Evolutionary conservation across 495 filamentous ascomycete genomes (phyloP), one percentile per base, ranked within the genome.

Genomic region (Xylaria sp.): DNA sequence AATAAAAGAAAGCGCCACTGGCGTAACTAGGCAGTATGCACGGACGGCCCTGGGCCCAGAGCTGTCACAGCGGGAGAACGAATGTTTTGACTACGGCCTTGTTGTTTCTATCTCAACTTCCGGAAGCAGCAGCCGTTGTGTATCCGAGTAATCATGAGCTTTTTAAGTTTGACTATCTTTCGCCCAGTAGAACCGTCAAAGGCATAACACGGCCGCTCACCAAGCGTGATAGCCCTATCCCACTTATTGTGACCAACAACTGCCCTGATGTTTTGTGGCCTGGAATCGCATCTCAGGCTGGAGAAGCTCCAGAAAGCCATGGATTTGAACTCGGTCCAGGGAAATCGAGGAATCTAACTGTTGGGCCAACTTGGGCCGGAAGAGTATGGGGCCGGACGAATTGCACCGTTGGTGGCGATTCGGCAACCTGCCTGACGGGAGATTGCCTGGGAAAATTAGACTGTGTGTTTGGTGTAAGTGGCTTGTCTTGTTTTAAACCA

Each of bases 311-410:
- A 0, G 79, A 80, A 3, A 80, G 80, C 17, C 86, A 86, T 24
- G 93, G 93, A 26, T 95, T 93, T 72, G 82, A 87, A 73, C 85
- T 93, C 40, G 70, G 74, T 1, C 75, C 89, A 26, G 85, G 87
- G 33, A 72, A 81, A 15, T 85, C 81, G 33, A 84, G 67, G 62
- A 80, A 81, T 53, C 78, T 92, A 55, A 88, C 80, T 24, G 90
- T 95, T 55, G 84, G 85, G 61, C 81, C 82, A 29, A 87, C 92
- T 72, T 95, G 93, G 93, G 88, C 92, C 72, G 93, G 93, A 6
- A 88, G 93, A 50, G 82, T 95, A 17, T 95, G 93, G 93, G 93
- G 90, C 24, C 82, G 93, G 62, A 94, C 93, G 29, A 95, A 95
- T 78, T 95, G 93, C 82, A 92, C 85, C 52, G 92, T 92, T 77